Base-by-base conservation (phyloP, 371 early-diverging fungal species). In the Syncephalastrum monosporum region DNA sequence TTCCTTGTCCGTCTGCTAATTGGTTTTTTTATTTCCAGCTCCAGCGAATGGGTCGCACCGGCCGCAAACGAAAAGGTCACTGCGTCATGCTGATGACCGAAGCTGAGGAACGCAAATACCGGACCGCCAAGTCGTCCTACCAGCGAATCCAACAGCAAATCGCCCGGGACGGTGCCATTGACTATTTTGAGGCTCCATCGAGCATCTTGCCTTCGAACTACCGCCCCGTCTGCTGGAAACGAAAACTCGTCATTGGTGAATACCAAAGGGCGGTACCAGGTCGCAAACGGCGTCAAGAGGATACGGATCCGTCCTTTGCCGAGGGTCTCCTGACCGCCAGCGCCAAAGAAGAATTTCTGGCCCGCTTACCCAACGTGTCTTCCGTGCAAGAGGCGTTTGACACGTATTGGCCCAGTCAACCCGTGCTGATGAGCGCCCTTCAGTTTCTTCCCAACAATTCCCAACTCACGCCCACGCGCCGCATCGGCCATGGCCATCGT, bases 21-120 rank as follows among this genome's bases (percentile, higher is more conserved):
- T 63, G 14, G 44, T 16, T 42, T 41, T 55, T 55, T 52, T 58
- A 33, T 16, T 55, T 17, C 38, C 53, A 96, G 91, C 63, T 92
- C 1, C 96, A 97, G 72, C 83, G 98, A 17, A 91, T 94, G 83
- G 98, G 98, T 15, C 84, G 98, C 19, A 96, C 98, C 5, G 98
- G 98, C 4, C 82, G 98, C 23, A 91, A 93, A 46, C 88, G 98
- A 13, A 72, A 87, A 41, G 98, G 98, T 13, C 77, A 81, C 21
- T 89, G 95, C 48, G 81, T 91, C 15, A 69, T 94, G 44, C 71
- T 97, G 16, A 72, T 96, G 38, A 84, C 93, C 3, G 88, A 93
- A 64, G 69, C 76, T 4, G 96, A 97, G 64, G 91, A 91, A 48
- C 77, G 82, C 19, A 83, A 85, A 42, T 90, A 83, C 44, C 74